Evolutionary conservation across 768 basidiomycete species (phyloP).

Genomic region (Kwoniella europaea): DNA sequence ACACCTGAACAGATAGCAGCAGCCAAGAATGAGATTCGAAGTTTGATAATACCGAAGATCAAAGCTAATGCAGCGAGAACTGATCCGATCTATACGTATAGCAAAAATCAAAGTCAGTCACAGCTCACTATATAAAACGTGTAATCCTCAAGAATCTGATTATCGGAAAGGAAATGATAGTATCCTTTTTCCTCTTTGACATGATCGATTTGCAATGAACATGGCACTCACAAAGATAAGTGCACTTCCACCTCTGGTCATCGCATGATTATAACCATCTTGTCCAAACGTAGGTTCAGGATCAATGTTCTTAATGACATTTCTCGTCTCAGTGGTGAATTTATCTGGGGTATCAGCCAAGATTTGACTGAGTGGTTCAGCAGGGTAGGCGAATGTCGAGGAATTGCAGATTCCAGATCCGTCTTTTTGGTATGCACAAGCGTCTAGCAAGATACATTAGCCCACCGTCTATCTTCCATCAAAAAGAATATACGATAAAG

Average conservation of each 20-base stretch:
- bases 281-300: constrained; percentile 37
- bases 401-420: constrained; percentile 53
- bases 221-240: constrained; percentile 50
- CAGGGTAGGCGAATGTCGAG: constrained; percentile 49
- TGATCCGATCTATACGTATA: constrained; percentile 43
- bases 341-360: constrained; percentile 47
- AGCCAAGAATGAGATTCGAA: constrained; percentile 48
- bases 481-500: no score
- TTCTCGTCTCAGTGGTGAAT: constrained; percentile 30
- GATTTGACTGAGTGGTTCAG: constrained; percentile 45
- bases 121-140: no score
- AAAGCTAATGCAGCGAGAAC: constrained; percentile 42
- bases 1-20: constrained; percentile 45
- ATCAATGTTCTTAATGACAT: constrained; percentile 36
- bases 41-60: constrained; percentile 48
- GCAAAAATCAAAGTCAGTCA: constrained; percentile 2
- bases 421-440: constrained; percentile 50
- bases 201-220: not conserved
- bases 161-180: no score
- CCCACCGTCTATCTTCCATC: no score
- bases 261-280: constrained; percentile 40
- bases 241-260: constrained; percentile 43
- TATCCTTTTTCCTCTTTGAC: not conserved
- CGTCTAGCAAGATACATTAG: no score
- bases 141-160: no score